Evolutionary conservation across 306 rosid genomes (phyloP).

Genomic region (Fragaria vesca): DNA sequence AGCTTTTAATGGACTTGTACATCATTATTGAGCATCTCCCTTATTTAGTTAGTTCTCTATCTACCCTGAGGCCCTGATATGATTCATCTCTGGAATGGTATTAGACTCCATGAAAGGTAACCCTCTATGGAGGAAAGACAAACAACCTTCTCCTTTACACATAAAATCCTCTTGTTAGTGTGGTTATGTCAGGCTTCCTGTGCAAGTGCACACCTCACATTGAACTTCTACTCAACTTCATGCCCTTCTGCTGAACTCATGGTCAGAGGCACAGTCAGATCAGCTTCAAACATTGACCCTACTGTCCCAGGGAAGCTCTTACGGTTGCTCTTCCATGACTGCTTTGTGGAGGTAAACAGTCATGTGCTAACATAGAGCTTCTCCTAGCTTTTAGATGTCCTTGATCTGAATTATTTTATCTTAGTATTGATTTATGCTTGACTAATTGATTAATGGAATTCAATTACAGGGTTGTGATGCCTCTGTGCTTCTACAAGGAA

Average conservation of each 20-base stretch:
- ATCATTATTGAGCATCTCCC: not conserved
- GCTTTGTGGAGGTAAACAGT: conserved; percentile 81
- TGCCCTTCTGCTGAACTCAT: conserved; percentile 78
- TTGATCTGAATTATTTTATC: not conserved
- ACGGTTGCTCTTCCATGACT: conserved; percentile 88
- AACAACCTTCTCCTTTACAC: conserved; percentile 9
- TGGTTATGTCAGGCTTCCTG: conserved; percentile 28
- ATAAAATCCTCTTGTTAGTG: conserved; percentile 9
- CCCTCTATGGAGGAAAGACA: conserved; percentile 47
- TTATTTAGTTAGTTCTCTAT: conserved; percentile 1
- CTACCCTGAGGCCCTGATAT: not conserved
- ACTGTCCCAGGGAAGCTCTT: conserved; percentile 88
- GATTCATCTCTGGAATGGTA: not conserved
- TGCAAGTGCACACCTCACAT: conserved; percentile 55
- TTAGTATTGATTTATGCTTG: not conserved
- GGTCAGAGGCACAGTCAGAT: conserved; percentile 54
- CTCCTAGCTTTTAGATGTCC: not conserved
- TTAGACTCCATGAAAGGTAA: not conserved
- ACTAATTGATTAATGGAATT: not conserved
- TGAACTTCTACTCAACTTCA: conserved; percentile 61
- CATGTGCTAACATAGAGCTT: not conserved
- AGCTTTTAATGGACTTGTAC: conserved; percentile 35
- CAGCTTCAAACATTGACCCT: conserved; percentile 67
- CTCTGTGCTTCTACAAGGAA: conserved; percentile 75
- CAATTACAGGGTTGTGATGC: conserved; percentile 82